A percentile compares a stretch with the other conserved stretches of the same genome.
Conservation (phyloP, 2,329 filamentous ascomycete genomes). For the Endothia cerciana region DNA sequence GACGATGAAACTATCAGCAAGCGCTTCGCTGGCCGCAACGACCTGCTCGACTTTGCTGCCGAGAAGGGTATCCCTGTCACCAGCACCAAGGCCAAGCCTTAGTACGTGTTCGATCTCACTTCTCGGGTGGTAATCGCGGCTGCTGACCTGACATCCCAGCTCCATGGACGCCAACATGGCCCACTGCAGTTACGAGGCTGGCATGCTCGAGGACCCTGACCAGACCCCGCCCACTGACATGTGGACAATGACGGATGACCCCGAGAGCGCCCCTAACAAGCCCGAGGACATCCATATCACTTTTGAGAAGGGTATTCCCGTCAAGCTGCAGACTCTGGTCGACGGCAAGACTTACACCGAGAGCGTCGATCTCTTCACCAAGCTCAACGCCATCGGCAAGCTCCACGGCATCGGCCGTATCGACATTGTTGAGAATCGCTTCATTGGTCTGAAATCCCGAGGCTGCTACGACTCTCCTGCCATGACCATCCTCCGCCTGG, state of each 20-base stretch:
- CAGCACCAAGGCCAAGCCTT: conserved; percentile 65
- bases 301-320: conserved; percentile 77
- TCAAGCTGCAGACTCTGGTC: conserved; percentile 50
- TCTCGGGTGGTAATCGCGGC: background rate
- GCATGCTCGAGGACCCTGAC: conserved; percentile 69
- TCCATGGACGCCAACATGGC: conserved; percentile 50
- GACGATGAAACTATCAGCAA: conserved; percentile 41
- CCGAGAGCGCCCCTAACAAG: conserved; percentile 69
- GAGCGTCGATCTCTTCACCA: conserved; percentile 72
- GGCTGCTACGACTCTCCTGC: conserved; percentile 78
- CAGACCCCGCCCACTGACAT: conserved; percentile 74
- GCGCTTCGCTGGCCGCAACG: conserved; percentile 68
- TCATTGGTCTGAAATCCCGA: conserved; percentile 73
- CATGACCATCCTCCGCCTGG: conserved; percentile 46
- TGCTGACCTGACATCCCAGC: conserved; percentile 55
- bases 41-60: conserved; percentile 73
- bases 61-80: conserved; percentile 71
- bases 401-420: conserved; percentile 77
- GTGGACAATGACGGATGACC: conserved; percentile 77
- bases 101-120: conserved; percentile 4
- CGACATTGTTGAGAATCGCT: conserved; percentile 71
- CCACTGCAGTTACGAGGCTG: conserved; percentile 74
- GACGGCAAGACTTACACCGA: conserved; percentile 67
- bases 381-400: conserved; percentile 72
- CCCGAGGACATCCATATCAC: conserved; percentile 72